These are phyloP conservation scores for Lasiodiplodia gonubiensis DNA, from an alignment of 2,329 filamentous ascomycete species.

Conservation along the genomic window DNA sequence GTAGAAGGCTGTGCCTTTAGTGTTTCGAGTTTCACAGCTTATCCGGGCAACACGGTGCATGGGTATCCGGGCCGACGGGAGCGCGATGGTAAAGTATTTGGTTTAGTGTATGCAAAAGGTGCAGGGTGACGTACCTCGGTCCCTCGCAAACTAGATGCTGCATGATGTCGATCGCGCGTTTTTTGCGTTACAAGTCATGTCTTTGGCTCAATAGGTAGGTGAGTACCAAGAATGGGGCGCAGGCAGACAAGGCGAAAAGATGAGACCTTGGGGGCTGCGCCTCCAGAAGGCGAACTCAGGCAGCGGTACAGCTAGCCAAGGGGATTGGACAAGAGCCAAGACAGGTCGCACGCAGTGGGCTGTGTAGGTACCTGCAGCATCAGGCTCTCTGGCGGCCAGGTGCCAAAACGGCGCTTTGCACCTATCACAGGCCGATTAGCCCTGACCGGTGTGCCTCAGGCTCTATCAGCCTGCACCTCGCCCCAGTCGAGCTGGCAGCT, in stretches of 20 bases:
- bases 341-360: slow-evolving; percentile 7
- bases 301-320: neutral
- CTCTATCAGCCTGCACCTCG: neutral
- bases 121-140: slow-evolving; percentile 7
- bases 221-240: neutral
- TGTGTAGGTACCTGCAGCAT: slow-evolving; percentile 17
- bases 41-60: neutral
- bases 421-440: slow-evolving; percentile 18
- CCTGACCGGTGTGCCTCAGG: slow-evolving; percentile 23
- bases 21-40: too few species aligned
- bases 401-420: slow-evolving; percentile 8
- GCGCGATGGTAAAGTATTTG: neutral
- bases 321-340: neutral
- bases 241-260: slow-evolving; percentile 9
- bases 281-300: neutral
- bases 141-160: neutral
- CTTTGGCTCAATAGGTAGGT: neutral
- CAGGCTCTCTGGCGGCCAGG: neutral
- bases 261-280: neutral
- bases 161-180: slow-evolving; percentile 12
- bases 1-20: slow-evolving; percentile 3
- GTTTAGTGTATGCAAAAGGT: neutral
- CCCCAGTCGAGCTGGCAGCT: neutral
- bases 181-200: slow-evolving; percentile 6
- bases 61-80: neutral